These are phyloP conservation scores for Fusarium sublunatum DNA, from an alignment of 2,329 filamentous ascomycete species.

Conservation along the genomic window DNA sequence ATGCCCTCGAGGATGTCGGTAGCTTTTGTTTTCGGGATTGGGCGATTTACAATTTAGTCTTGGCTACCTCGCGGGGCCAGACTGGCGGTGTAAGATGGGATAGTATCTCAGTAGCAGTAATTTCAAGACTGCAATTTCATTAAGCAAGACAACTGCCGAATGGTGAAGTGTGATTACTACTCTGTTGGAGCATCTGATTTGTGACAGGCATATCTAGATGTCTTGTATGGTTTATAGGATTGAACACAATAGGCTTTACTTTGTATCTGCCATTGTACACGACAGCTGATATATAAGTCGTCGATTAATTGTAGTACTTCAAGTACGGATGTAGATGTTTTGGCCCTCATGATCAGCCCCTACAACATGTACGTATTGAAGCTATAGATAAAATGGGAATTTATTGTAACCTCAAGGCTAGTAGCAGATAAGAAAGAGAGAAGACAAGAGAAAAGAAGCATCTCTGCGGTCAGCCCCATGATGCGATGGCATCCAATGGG, in stretches of 20 bases:
- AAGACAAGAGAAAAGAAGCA: constrained; percentile 1
- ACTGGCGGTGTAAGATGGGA: constrained; percentile 43
- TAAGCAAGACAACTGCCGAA: constrained; percentile 17
- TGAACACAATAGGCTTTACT: too few relatives aligned
- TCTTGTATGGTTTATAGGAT: too few relatives aligned
- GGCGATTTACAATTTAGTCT: constrained; percentile 22
- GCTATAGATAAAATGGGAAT: background rate
- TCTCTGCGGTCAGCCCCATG: constrained; percentile 10
- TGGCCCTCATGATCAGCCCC: constrained; percentile 14
- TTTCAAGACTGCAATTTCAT: constrained; percentile 32
- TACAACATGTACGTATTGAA: background rate
- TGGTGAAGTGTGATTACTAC: background rate
- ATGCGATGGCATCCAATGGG: constrained; percentile 18
- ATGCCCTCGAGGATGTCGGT: constrained; percentile 21
- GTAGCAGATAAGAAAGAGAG: constrained; percentile 4
- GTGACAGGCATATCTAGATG: too few relatives aligned
- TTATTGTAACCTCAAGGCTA: background rate
- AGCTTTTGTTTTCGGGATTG: constrained; percentile 31
- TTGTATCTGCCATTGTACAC: too few relatives aligned
- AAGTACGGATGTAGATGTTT: constrained; percentile 13
- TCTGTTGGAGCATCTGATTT: background rate
- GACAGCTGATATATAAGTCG: too few relatives aligned
- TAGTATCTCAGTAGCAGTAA: constrained; percentile 27
- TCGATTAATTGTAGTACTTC: background rate
- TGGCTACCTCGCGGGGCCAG: constrained; percentile 43